phyloP scores from a whole-genome alignment of 495 filamentous ascomycete species.

The Lentithecium fluviatile region DNA sequence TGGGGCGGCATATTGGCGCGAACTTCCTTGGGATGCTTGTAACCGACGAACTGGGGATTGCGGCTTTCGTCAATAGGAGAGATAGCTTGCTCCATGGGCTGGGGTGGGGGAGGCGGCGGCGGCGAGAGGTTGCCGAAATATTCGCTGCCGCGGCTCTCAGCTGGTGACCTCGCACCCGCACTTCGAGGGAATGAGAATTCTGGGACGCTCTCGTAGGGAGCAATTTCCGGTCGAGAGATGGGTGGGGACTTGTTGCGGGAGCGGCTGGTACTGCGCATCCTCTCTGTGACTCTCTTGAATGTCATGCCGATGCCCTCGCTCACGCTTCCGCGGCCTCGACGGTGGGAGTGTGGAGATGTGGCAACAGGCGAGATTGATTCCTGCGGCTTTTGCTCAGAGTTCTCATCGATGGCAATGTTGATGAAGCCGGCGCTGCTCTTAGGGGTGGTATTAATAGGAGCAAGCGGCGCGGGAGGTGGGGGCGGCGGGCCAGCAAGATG shows the following conservation, averaged over 20 bases:
- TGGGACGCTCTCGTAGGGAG: slow-evolving; percentile 43
- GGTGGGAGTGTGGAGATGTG: slow-evolving; percentile 36
- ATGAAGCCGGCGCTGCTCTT: slow-evolving; percentile 39
- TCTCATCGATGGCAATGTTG: slow-evolving; percentile 45
- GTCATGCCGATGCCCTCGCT: slow-evolving; percentile 44
- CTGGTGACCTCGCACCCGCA: slow-evolving; percentile 31
- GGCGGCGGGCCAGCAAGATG: slow-evolving; percentile 71
- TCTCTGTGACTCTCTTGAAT: slow-evolving; percentile 41
- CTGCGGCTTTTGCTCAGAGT: slow-evolving; percentile 13
- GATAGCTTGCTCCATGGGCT: slow-evolving; percentile 31
- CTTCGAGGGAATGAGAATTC: slow-evolving; percentile 35
- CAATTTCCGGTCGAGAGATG: slow-evolving; percentile 20
- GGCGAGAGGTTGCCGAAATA: slow-evolving; percentile 21
- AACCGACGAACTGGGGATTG: slow-evolving; percentile 36
- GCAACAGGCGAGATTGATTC: slow-evolving; percentile 20
- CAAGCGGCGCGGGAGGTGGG: slow-evolving; percentile 61
- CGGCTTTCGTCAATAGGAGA: slow-evolving; percentile 19
- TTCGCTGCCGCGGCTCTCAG: slow-evolving; percentile 31
- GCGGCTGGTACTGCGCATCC: slow-evolving; percentile 45
- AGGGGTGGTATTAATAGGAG: slow-evolving; percentile 38
- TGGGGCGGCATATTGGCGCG: slow-evolving; percentile 47
- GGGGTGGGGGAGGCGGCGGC: slow-evolving; percentile 23
- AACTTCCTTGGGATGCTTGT: slow-evolving; percentile 46
- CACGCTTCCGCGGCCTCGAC: slow-evolving; percentile 42
- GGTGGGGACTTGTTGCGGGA: slow-evolving; percentile 42